A percentile compares a stretch with the other conserved stretches of the same genome.
These are phyloP conservation scores for Sphaerobolus stellatus DNA, from an alignment of 1,284 basidiomycete species.

Conservation along the genomic window DNA sequence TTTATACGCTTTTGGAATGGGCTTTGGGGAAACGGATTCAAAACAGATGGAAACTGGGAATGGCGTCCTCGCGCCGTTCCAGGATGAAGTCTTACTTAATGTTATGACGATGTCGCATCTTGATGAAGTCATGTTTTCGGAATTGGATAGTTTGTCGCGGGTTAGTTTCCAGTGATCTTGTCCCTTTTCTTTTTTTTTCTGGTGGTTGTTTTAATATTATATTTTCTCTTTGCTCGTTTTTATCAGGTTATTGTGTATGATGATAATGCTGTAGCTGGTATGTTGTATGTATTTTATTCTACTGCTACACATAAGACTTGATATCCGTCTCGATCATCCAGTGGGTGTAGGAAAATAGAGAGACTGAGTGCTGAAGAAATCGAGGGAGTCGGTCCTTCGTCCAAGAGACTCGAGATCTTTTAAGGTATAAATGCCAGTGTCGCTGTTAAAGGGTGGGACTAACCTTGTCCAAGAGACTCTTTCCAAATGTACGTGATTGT, in stretches of 20 bases:
- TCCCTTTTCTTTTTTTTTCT: constrained; percentile 22
- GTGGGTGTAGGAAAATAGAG: too few species aligned
- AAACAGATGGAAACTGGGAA: constrained; percentile 62
- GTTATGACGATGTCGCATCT: constrained; percentile 66
- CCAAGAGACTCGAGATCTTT: too few species aligned
- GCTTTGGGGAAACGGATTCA: constrained; percentile 71
- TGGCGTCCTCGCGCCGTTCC: constrained; percentile 73
- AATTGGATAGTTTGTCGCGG: constrained; percentile 72
- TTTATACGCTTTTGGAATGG: constrained; percentile 70
- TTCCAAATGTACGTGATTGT: too few species aligned
- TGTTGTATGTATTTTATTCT: not conserved
- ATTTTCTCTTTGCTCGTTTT: not conserved
- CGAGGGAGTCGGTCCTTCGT: too few species aligned
- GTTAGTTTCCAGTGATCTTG: too few species aligned
- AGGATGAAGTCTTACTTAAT: constrained; percentile 63
- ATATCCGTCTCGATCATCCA: too few species aligned
- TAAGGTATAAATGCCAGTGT: too few species aligned
- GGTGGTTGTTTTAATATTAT: constrained; percentile 15
- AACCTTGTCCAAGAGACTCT: too few species aligned
- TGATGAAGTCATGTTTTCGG: constrained; percentile 68
- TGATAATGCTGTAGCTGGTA: not conserved
- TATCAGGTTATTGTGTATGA: not conserved
- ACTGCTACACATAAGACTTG: too few species aligned
- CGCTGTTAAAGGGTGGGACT: too few species aligned
- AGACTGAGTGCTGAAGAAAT: too few species aligned